These are phyloP conservation scores for Acanthamoeba culbertsoni DNA, from an alignment of 208 protist species.

Conservation along the genomic window DNA sequence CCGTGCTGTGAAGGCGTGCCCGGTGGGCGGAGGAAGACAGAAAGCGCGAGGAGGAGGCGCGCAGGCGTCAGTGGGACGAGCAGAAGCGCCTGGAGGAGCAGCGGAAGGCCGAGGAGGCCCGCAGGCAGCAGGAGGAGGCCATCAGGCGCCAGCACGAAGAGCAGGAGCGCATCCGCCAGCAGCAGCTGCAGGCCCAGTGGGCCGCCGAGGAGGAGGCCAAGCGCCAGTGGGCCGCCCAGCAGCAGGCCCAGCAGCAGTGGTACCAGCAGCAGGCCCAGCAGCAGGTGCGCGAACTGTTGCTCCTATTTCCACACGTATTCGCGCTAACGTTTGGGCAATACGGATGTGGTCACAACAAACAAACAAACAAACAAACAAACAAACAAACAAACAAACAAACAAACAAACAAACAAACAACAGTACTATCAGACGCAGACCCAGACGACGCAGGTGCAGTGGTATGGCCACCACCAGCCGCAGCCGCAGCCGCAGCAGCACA, in stretches of 20 bases:
- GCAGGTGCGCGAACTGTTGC: not conserved
- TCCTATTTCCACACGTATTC: not conserved
- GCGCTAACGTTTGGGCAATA: not conserved
- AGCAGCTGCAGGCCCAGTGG: constrained; percentile 6
- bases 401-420: no score
- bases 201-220: constrained; percentile 27
- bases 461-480: not conserved
- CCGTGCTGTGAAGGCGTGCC: no score
- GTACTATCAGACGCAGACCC: constrained; percentile 11
- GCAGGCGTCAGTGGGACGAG: constrained; percentile 18
- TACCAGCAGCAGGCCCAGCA: not conserved
- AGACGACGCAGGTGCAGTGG: not conserved
- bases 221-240: not conserved
- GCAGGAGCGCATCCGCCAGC: not conserved
- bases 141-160: not conserved
- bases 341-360: no score
- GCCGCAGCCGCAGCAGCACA: not conserved
- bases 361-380: no score
- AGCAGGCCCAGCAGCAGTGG: not conserved
- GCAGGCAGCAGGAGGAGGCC: not conserved
- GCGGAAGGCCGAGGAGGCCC: not conserved
- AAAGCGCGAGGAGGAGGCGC: constrained; percentile 6
- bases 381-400: no score
- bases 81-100: constrained; percentile 42
- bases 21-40: not conserved